Evolutionary conservation across 1,284 basidiomycete species (phyloP).

Genomic region (Trametes sp.): DNA sequence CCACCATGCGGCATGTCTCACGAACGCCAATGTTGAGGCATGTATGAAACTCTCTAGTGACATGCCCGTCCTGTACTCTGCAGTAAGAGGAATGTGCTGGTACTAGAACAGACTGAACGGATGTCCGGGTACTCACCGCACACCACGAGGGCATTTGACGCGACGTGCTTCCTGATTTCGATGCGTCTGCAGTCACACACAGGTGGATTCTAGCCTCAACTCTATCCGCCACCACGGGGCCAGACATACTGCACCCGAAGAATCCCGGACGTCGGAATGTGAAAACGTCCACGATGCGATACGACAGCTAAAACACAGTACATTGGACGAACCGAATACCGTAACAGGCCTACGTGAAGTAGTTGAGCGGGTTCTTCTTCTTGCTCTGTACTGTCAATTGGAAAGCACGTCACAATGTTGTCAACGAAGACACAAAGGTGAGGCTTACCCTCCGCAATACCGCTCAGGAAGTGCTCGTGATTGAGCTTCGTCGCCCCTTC

Average conservation of each 20-base stretch:
- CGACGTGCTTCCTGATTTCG: slow-evolving; percentile 4
- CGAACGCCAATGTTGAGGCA: not conserved
- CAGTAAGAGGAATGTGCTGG: not conserved
- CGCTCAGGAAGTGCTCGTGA: slow-evolving; percentile 94
- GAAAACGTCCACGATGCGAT: slow-evolving; percentile 21
- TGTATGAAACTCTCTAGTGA: not conserved
- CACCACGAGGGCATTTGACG: not conserved
- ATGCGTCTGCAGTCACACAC: slow-evolving; percentile 16
- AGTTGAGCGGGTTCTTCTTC: slow-evolving; percentile 95
- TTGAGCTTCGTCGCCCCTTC: slow-evolving; percentile 91
- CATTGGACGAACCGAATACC: slow-evolving; percentile 26
- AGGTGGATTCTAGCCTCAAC: slow-evolving; percentile 27
- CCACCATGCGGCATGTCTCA: not conserved
- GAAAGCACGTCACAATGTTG: slow-evolving; percentile 32
- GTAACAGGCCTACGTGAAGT: slow-evolving; percentile 72
- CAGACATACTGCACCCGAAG: slow-evolving; percentile 17
- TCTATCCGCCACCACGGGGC: slow-evolving; percentile 21
- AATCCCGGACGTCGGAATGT: slow-evolving; percentile 13
- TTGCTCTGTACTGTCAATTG: slow-evolving; percentile 82
- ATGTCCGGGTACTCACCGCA: slow-evolving; percentile 1
- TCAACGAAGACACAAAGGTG: slow-evolving; percentile 12
- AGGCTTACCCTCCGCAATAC: slow-evolving; percentile 85
- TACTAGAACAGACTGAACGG: not conserved
- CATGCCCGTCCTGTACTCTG: not conserved
- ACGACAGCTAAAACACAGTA: slow-evolving; percentile 26